Evolutionary conservation across 768 basidiomycete species (phyloP), one percentile per base, ranked within the genome.

Genomic region (Rhizopogon roseolus): DNA sequence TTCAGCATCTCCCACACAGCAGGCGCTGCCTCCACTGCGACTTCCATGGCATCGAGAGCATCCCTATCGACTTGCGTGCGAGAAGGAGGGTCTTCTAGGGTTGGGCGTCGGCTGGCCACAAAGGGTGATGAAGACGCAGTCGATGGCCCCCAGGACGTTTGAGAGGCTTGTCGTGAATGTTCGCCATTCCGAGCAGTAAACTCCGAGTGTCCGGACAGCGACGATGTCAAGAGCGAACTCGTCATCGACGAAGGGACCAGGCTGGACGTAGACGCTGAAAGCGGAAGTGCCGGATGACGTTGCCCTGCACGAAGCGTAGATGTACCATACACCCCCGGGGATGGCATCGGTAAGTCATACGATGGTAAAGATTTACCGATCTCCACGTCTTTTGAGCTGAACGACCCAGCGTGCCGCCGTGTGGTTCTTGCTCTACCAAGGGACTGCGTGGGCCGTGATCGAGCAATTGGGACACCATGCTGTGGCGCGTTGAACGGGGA

Each of bases 341-440:
- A 62, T 1, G 63, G 68, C 8, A 60, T 25, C 3, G 67, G 64
- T 2, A 72, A 54, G 42, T 84, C 79, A 58, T 81, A 81, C n/a
- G 85, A 86, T 7, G 90, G 87, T 48, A 90, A 66, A 52, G 81
- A 76, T 69, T 86, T 91, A 39, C 94, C 94, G 49, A 90, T 84
- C 64, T 96, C 87, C 6, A 96, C 88, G 65, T 97, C 94, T 64
- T 92, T 89, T 25, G 80, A 85, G 57, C 94, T 96, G 73, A 96
- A 98, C 4, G 94, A 96, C n/a, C 94, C 94, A 5, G 90, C 94
- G 66, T 96, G 90, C 37, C 94, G 78, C 41, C 93, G 78, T 22
- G 82, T 78, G 46, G 80, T 85, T 27, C 83, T 82, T 25, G 68
- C 69, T 55, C 78, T 76, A 53, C 70, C 77, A 54, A 62, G 66